Conservation (phyloP, 169 alveolate genomes). For the Cryptosporidium baileyi region DNA sequence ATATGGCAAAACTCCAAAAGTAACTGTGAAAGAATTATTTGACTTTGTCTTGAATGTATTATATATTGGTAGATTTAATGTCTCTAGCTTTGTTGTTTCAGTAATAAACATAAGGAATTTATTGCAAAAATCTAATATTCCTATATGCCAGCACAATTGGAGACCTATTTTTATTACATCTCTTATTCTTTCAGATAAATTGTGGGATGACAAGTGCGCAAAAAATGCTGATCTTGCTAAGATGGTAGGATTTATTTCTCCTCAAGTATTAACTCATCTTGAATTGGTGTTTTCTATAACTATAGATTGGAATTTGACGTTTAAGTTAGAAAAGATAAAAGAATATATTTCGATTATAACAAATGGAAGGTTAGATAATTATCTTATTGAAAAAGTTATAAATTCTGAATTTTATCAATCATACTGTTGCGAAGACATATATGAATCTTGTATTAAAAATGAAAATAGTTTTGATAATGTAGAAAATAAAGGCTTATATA, state of each 20-base stretch:
- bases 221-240: slow-evolving; percentile 42
- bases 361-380: background rate
- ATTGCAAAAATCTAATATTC: background rate
- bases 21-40: slow-evolving; percentile 15
- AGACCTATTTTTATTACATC: slow-evolving; percentile 51
- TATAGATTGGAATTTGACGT: slow-evolving; percentile 10
- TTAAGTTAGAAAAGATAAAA: slow-evolving; percentile 12
- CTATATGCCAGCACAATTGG: slow-evolving; percentile 60
- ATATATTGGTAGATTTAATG: slow-evolving; percentile 44
- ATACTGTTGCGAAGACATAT: slow-evolving; percentile 19
- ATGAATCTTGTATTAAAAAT: background rate
- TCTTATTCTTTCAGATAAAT: slow-evolving; percentile 37
- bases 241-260: slow-evolving; percentile 43
- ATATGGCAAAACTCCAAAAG: slow-evolving; percentile 40
- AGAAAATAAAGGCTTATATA: slow-evolving; percentile 5
- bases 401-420: slow-evolving; percentile 43
- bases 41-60: slow-evolving; percentile 45
- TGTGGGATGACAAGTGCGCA: slow-evolving; percentile 67
- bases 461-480: background rate
- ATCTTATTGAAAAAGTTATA: slow-evolving; percentile 4
- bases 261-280: background rate
- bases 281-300: slow-evolving; percentile 27
- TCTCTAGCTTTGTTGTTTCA: slow-evolving; percentile 48
- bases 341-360: background rate
- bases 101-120: slow-evolving; percentile 15